A percentile compares a stretch with the other conserved stretches of the same genome.
phyloP scores from a whole-genome alignment of 805 yeast species.

The Nematodospora valgi region DNA sequence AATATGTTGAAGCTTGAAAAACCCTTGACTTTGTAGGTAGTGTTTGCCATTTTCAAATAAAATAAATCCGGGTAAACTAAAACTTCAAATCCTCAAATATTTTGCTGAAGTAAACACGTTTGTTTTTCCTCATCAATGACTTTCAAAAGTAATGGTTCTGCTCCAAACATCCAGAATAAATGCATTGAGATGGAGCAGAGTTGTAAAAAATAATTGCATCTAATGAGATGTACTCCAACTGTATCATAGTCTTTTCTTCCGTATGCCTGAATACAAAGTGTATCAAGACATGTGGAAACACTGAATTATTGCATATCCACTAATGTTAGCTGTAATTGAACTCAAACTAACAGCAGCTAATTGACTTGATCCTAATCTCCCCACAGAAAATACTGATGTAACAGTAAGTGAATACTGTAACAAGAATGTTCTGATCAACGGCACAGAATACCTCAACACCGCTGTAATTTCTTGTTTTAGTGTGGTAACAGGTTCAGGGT shows the following conservation, averaged over 20 bases:
- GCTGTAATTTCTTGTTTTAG: constrained; percentile 36
- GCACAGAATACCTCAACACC: constrained; percentile 44
- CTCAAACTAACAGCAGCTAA: constrained; percentile 75
- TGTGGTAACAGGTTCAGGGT: constrained; percentile 43
- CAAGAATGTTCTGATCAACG: constrained; percentile 63
- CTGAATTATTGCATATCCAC: constrained; percentile 75
- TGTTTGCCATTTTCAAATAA: constrained; percentile 71
- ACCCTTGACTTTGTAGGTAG: constrained; percentile 74
- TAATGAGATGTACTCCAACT: constrained; percentile 66
- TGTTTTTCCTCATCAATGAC: constrained; percentile 19
- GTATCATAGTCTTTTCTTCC: constrained; percentile 62
- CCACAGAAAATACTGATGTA: constrained; percentile 75
- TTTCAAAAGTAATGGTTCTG: constrained; percentile 43
- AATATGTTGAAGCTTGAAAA: constrained; percentile 77
- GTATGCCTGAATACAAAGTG: constrained; percentile 74
- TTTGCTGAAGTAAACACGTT: constrained; percentile 42
- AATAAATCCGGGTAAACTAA: constrained; percentile 74
- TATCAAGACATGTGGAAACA: constrained; percentile 73
- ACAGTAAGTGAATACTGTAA: constrained; percentile 71
- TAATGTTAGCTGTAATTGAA: constrained; percentile 74
- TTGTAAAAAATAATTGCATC: constrained; percentile 59
- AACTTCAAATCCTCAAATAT: constrained; percentile 52
- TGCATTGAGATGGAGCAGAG: constrained; percentile 53
- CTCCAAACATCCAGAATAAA: constrained; percentile 56
- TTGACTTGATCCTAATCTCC: constrained; percentile 66